A percentile compares a stretch with the other conserved stretches of the same genome.
These are phyloP conservation scores for Afroboletus lepidellus DNA, from an alignment of 1,284 basidiomycete species.

Conservation along the genomic window DNA sequence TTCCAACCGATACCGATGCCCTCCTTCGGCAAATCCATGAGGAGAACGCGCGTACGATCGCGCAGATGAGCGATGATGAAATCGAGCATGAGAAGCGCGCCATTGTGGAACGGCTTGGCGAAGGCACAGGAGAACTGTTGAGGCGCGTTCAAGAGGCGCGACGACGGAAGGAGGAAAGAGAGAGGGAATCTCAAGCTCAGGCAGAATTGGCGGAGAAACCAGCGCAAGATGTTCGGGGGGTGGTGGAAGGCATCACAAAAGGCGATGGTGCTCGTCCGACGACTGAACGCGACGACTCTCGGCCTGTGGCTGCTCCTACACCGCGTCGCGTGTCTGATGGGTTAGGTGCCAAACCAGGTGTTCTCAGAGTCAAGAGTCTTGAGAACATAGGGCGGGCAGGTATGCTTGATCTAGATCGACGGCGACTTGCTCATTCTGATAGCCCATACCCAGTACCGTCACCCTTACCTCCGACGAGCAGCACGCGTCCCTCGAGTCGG, in stretches of 20 bases:
- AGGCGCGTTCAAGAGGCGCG: constrained; percentile 42
- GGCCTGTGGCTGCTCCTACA: constrained; percentile 12
- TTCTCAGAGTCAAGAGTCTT: constrained; percentile 34
- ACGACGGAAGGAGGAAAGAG: constrained; percentile 22
- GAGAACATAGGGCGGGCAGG: constrained; percentile 26
- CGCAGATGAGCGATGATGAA: constrained; percentile 45
- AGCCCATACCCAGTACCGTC: constrained; percentile 21
- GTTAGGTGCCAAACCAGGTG: constrained; percentile 24
- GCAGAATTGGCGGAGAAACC: background rate
- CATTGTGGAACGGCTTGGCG: constrained; percentile 55
- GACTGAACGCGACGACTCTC: background rate
- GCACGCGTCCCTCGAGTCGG: constrained; percentile 43
- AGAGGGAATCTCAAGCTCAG: background rate
- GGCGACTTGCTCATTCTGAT: constrained; percentile 5
- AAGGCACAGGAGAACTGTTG: constrained; percentile 47
- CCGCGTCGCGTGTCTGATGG: constrained; percentile 12
- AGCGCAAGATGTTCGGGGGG: background rate
- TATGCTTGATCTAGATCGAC: background rate
- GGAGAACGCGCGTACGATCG: constrained; percentile 44
- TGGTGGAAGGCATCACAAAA: background rate
- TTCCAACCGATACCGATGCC: constrained; percentile 20
- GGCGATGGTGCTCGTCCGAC: background rate
- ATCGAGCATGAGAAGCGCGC: constrained; percentile 45
- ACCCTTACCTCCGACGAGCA: constrained; percentile 23
- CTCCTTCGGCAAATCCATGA: constrained; percentile 34